Evolutionary conservation across 2,329 filamentous ascomycete genomes (phyloP), one percentile per base, ranked within the genome.

Genomic region (Pleurostoma richardsiae): DNA sequence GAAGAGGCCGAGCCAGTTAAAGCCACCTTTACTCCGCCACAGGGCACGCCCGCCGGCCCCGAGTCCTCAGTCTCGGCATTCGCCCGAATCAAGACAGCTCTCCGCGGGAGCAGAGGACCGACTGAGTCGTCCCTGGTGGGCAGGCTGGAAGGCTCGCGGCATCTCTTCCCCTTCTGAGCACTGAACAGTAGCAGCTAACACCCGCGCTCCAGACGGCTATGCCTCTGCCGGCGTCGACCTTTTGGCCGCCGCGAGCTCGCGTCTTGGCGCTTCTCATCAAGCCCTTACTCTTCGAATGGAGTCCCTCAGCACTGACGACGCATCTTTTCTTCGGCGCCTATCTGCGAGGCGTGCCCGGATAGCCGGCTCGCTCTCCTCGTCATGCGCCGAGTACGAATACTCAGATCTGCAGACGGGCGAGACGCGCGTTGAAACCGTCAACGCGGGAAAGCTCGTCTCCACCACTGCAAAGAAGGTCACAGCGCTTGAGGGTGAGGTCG

Each of bases 401-500:
- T 8, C n/a, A 36, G 33, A 36, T 2, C 8, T 8, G n/a, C 8
- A 36, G 33, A 36, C 33, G 8, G 33, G 33, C 27, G 10, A 11
- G 40, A 30, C 8, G 4, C 33, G 30, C 30, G 38, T 49, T 29
- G 43, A 47, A 8, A 44, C 54, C 4, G 49, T 52, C 19, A 43
- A 46, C 3, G 41, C 55, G 10, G 45, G 42, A 28, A 46, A 52
- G 26, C 46, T 48, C 7, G 40, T 59, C 8, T 39, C 39, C 4
- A 33, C 30, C 4, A 49, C 55, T 26, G 44, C 46, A 3, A 33
- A 41, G 3, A 43, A 44, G 10, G 46, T 49, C 0, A 42, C 39
- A 5, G 8, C 46, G 6, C 39, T 59, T 4, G 51, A 55, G 44
- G 36, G 5, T 2, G 52, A 56, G 5, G 46, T 56, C 4, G 42